phyloP scores from a whole-genome alignment of 2,329 filamentous ascomycete species.

The Nemania abortiva region DNA sequence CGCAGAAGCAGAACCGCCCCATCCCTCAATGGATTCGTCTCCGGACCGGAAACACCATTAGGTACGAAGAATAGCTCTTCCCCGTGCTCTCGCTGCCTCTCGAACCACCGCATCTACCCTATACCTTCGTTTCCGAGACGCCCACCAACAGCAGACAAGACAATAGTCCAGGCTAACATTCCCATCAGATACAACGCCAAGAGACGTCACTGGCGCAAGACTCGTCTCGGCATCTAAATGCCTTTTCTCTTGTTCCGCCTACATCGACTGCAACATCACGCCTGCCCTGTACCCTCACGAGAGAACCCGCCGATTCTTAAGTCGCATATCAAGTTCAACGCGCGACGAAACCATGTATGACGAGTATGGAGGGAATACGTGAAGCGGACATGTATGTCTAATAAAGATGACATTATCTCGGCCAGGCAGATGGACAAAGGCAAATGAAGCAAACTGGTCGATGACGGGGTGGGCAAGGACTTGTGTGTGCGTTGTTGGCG shows the following conservation, averaged over 20 bases:
- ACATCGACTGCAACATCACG: slow-evolving; percentile 39
- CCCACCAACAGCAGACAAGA: background rate
- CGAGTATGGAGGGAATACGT: slow-evolving; percentile 26
- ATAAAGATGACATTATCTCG: slow-evolving; percentile 17
- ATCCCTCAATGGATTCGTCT: slow-evolving; percentile 99
- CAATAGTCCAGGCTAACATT: slow-evolving; percentile 24
- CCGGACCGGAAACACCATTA: slow-evolving; percentile 98
- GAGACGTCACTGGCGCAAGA: slow-evolving; percentile 99
- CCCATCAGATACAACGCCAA: slow-evolving; percentile 95
- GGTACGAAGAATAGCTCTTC: slow-evolving; percentile 71
- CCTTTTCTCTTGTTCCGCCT: slow-evolving; percentile 59
- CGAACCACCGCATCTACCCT: background rate
- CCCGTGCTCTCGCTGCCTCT: slow-evolving; percentile 21
- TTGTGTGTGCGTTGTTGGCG: slow-evolving; percentile 40
- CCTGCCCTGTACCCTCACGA: slow-evolving; percentile 31
- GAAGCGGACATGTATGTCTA: slow-evolving; percentile 22
- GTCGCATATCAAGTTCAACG: slow-evolving; percentile 36
- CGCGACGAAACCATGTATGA: slow-evolving; percentile 29
- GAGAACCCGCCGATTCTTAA: slow-evolving; percentile 37
- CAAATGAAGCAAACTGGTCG: slow-evolving; percentile 17
- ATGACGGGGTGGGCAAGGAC: slow-evolving; percentile 35
- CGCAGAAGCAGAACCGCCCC: slow-evolving; percentile 99
- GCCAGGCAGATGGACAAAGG: slow-evolving; percentile 27
- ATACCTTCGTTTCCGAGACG: background rate
- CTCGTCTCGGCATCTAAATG: slow-evolving; percentile 96